Conservation (phyloP, 78 protist species). For the Polysphondylium violaceum region DNA sequence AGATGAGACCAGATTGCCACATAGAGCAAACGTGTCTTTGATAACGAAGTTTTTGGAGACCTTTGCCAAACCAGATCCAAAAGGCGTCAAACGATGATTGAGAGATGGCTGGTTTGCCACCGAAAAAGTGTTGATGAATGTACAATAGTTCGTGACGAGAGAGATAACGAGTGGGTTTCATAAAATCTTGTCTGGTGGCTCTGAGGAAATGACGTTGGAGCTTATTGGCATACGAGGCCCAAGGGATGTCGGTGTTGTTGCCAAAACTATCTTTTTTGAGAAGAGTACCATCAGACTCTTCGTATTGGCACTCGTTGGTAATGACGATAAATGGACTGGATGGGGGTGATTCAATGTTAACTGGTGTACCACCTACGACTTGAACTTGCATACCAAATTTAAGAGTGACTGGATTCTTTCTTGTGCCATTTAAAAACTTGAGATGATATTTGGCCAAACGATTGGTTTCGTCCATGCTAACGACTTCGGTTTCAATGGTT, state of each 20-base stretch:
- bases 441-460: slow-evolving; percentile 77
- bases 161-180: slow-evolving; percentile 78
- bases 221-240: slow-evolving; percentile 79
- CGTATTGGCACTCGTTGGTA: slow-evolving; percentile 87
- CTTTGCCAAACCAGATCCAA: slow-evolving; percentile 87
- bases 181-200: slow-evolving; percentile 82
- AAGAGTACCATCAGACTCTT: slow-evolving; percentile 72
- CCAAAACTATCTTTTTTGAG: slow-evolving; percentile 76
- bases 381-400: slow-evolving; percentile 85
- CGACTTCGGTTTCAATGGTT: slow-evolving; percentile 78
- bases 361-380: slow-evolving; percentile 74
- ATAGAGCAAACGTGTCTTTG: slow-evolving; percentile 80
- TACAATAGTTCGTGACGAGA: slow-evolving; percentile 80
- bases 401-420: slow-evolving; percentile 79
- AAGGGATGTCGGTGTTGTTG: slow-evolving; percentile 67
- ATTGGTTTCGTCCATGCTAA: slow-evolving; percentile 60
- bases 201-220: slow-evolving; percentile 85
- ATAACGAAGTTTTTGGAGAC: slow-evolving; percentile 83
- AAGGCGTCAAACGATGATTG: slow-evolving; percentile 75
- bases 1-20: slow-evolving; percentile 82
- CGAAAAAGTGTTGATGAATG: slow-evolving; percentile 78
- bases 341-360: slow-evolving; percentile 78
- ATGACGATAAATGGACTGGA: slow-evolving; percentile 85
- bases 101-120: slow-evolving; percentile 41
- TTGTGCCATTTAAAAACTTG: slow-evolving; percentile 79